These are phyloP conservation scores for Citrullus mucosospermus DNA, from an alignment of 306 rosid genomes.

Conservation along the genomic window DNA sequence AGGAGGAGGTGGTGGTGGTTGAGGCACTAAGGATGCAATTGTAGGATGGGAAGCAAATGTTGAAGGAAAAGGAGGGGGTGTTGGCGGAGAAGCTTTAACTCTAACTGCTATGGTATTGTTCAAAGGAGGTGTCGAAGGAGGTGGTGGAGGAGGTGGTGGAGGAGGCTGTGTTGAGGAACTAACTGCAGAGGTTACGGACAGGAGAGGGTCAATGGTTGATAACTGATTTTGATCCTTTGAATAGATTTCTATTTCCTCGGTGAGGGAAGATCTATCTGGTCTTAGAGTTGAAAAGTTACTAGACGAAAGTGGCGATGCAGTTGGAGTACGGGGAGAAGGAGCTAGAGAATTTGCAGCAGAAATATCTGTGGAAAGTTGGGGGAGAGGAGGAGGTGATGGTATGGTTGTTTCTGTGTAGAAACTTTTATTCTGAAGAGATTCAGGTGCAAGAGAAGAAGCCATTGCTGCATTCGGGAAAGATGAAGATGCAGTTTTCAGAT, in stretches of 20 bases:
- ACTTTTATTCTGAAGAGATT: conserved; percentile 23
- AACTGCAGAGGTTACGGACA: neutral
- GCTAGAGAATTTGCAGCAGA: conserved; percentile 16
- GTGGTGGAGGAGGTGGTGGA: conserved; percentile 25
- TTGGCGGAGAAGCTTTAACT: conserved; percentile 22
- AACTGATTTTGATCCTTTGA: conserved; percentile 24
- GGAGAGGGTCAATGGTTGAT: conserved; percentile 15
- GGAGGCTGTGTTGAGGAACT: conserved; percentile 18
- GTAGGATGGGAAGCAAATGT: neutral
- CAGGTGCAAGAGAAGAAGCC: conserved; percentile 9
- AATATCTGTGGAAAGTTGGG: conserved; percentile 8
- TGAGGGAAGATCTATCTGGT: conserved; percentile 12
- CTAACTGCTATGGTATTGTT: conserved; percentile 11
- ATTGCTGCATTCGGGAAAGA: conserved; percentile 11
- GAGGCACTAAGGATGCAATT: conserved; percentile 5
- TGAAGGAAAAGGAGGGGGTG: conserved; percentile 16
- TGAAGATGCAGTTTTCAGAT: neutral
- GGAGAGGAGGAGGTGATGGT: conserved; percentile 16
- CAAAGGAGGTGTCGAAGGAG: conserved; percentile 29
- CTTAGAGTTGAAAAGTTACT: conserved; percentile 14
- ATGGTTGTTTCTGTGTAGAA: conserved; percentile 37
- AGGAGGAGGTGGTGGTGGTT: conserved; percentile 13
- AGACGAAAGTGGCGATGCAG: conserved; percentile 11
- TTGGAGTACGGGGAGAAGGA: conserved; percentile 25
- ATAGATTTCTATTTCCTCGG: conserved; percentile 15